A percentile compares a stretch with the other conserved stretches of the same genome.
Conservation (phyloP, 2,329 filamentous ascomycete species). For the Calonectria pseudoreteaudii region DNA sequence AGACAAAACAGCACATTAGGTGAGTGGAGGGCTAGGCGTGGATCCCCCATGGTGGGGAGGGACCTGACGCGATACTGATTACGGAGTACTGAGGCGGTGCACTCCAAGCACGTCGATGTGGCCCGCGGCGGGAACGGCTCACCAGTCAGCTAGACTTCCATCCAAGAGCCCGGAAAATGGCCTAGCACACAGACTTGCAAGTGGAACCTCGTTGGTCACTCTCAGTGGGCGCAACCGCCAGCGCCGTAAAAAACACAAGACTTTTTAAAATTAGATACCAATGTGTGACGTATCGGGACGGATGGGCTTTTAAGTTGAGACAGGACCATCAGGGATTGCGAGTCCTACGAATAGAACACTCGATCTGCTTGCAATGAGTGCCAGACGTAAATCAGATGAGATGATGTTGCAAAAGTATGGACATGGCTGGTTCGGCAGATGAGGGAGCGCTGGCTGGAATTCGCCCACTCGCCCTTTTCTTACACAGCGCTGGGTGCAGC, state of each 20-base stretch:
- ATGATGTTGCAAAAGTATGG: background rate
- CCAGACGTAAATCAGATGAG: constrained; percentile 14
- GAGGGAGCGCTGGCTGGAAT: background rate
- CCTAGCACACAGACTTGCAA: constrained; percentile 8
- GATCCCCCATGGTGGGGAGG: constrained; percentile 9
- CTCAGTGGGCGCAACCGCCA: constrained; percentile 12
- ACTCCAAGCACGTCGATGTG: constrained; percentile 8
- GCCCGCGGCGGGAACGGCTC: constrained; percentile 17
- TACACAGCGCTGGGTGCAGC: constrained; percentile 1
- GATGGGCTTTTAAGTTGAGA: constrained; percentile 9
- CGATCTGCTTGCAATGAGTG: background rate
- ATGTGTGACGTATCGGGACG: background rate
- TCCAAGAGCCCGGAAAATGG: constrained; percentile 3
- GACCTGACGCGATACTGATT: constrained; percentile 11
- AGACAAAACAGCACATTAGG: constrained; percentile 6
- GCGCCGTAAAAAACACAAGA: background rate
- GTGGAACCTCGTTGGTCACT: background rate
- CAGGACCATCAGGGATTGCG: constrained; percentile 1
- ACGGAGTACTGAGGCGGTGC: constrained; percentile 16
- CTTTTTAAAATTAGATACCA: constrained; percentile 18
- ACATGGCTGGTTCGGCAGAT: background rate
- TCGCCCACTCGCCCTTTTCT: background rate
- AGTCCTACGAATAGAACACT: constrained; percentile 12
- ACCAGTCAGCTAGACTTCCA: constrained; percentile 16
- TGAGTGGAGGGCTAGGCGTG: constrained; percentile 11